A percentile compares a stretch with the other conserved stretches of the same genome.
phyloP scores from a whole-genome alignment of 1,284 basidiomycete genomes.

The Sporisorium reilianum region DNA sequence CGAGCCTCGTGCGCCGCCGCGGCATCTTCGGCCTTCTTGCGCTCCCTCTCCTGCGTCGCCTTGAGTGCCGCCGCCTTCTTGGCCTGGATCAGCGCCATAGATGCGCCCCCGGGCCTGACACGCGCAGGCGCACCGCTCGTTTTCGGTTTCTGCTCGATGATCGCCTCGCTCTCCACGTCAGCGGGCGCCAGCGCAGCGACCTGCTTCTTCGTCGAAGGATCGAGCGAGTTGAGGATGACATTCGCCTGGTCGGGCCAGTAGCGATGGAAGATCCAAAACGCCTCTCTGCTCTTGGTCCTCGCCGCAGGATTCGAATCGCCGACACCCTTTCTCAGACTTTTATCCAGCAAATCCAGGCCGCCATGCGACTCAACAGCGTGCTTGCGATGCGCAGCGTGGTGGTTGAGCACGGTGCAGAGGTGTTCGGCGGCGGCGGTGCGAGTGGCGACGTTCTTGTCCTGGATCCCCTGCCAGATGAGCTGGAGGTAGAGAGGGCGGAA shows the following conservation, averaged over 20 bases:
- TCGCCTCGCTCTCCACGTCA: slow-evolving; percentile 27
- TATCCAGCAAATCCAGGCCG: slow-evolving; percentile 74
- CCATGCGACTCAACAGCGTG: slow-evolving; percentile 71
- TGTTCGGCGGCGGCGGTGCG: slow-evolving; percentile 76
- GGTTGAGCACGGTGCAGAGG: slow-evolving; percentile 63
- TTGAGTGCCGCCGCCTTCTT: slow-evolving; percentile 61
- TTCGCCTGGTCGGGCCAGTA: slow-evolving; percentile 81
- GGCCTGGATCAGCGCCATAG: slow-evolving; percentile 62
- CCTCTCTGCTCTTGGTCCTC: slow-evolving; percentile 78
- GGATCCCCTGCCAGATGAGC: slow-evolving; percentile 79
- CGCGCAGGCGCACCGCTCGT: slow-evolving; percentile 19
- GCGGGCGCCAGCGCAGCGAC: slow-evolving; percentile 76
- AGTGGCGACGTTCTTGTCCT: slow-evolving; percentile 86
- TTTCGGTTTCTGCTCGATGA: slow-evolving; percentile 36
- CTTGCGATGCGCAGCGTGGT: slow-evolving; percentile 63
- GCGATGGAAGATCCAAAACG: slow-evolving; percentile 84
- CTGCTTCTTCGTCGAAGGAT: slow-evolving; percentile 80
- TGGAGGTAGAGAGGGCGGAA: slow-evolving; percentile 78
- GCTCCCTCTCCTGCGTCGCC: slow-evolving; percentile 50
- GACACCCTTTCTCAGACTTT: slow-evolving; percentile 79
- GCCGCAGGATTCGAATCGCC: slow-evolving; percentile 84
- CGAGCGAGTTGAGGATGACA: slow-evolving; percentile 78
- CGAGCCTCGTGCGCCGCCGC: slow-evolving; percentile 45
- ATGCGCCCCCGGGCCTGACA: slow-evolving; percentile 49
- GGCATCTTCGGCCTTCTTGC: slow-evolving; percentile 46